These are phyloP conservation scores for Euphorbia neoarborescens DNA, from an alignment of 441 rosid genomes.

Conservation along the genomic window DNA sequence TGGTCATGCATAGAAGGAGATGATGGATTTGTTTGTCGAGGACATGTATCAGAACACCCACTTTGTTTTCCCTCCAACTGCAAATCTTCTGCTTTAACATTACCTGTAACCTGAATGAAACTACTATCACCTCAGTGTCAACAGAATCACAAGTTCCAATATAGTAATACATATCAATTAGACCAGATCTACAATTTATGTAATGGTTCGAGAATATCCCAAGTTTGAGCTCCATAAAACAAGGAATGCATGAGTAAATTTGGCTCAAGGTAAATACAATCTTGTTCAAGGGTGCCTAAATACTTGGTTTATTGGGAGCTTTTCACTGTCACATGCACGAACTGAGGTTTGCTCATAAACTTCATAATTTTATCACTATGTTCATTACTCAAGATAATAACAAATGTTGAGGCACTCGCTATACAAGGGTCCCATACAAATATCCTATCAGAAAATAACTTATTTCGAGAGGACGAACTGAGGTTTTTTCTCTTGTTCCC, in stretches of 20 bases:
- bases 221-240: not conserved
- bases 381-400: not conserved
- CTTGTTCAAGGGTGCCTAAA: not conserved
- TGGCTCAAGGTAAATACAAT: conserved; percentile 1
- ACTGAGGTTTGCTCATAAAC: not conserved
- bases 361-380: not conserved
- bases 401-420: not conserved
- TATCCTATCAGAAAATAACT: not conserved
- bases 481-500: not conserved
- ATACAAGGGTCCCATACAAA: not conserved
- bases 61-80: conserved; percentile 21
- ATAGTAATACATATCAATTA: not conserved
- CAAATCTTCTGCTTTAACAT: conserved; percentile 27
- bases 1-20: conserved; percentile 18
- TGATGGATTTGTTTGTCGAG: conserved; percentile 21
- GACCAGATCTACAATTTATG: conserved; percentile 2
- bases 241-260: not conserved
- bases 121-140: conserved; percentile 30
- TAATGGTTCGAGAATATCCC: not conserved
- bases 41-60: conserved; percentile 14
- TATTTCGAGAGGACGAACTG: not conserved
- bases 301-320: not conserved
- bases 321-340: not conserved
- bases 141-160: conserved; percentile 16
- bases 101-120: conserved; percentile 42